Conservation (phyloP, 345 rosid genomes). For the Rubroshorea leprosula region DNA sequence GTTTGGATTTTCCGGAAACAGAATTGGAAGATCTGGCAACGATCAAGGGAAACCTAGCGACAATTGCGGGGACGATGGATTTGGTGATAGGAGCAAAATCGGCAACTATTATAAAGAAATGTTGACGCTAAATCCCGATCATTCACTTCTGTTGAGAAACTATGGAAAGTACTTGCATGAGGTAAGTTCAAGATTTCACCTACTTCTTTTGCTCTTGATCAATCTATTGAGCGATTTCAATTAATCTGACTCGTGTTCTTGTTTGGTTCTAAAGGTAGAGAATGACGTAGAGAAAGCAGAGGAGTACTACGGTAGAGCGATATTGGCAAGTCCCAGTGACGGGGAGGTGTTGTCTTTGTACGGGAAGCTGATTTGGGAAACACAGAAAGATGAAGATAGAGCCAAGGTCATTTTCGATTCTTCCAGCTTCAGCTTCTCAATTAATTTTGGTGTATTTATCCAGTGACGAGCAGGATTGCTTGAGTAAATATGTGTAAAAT, state of each 20-base stretch:
- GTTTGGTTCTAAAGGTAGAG: conserved; percentile 43
- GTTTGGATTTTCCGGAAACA: conserved; percentile 29
- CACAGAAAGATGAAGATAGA: conserved; percentile 44
- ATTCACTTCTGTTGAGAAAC: conserved; percentile 63
- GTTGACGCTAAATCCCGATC: conserved; percentile 56
- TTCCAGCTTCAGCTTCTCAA: conserved; percentile 40
- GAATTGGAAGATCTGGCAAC: conserved; percentile 28
- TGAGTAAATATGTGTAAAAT: conserved; percentile 52
- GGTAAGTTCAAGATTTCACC: conserved; percentile 28
- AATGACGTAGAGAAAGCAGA: conserved; percentile 55
- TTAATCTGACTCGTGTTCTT: not conserved
- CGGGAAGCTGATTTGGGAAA: conserved; percentile 79
- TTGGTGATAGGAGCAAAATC: conserved; percentile 36
- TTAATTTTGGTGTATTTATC: conserved; percentile 54
- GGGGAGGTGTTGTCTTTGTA: conserved; percentile 69
- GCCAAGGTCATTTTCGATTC: no score
- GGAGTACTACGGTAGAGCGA: conserved; percentile 74
- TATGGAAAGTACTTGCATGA: conserved; percentile 71
- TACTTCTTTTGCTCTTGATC: not conserved
- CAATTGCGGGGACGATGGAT: conserved; percentile 13
- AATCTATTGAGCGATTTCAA: not conserved
- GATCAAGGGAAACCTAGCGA: conserved; percentile 21
- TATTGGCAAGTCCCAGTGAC: conserved; percentile 69
- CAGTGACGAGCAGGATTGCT: conserved; percentile 37
- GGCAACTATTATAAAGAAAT: conserved; percentile 61